phyloP scores from a whole-genome alignment of 2,329 filamentous ascomycete species.

The Westerdykella ornata region DNA sequence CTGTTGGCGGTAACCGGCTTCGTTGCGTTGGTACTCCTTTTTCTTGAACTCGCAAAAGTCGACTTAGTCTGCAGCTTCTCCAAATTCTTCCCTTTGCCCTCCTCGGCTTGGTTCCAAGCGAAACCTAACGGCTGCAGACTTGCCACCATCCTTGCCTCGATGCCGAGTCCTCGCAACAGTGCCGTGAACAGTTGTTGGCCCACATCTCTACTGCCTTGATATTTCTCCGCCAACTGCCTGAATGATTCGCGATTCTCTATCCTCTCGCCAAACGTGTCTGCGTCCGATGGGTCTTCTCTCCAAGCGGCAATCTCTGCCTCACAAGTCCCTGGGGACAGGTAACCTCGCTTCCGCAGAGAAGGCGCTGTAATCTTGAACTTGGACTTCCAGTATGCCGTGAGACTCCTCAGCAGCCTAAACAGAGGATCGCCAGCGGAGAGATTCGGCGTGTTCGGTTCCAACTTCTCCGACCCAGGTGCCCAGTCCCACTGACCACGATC shows the following conservation, averaged over 20 bases:
- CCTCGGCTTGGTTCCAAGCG: conserved; percentile 82
- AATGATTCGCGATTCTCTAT: conserved; percentile 63
- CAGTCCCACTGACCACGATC: conserved; percentile 57
- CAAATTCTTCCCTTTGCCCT: conserved; percentile 52
- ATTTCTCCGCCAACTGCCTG: conserved; percentile 58
- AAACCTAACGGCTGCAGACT: conserved; percentile 84
- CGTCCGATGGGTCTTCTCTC: conserved; percentile 55
- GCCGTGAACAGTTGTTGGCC: conserved; percentile 87
- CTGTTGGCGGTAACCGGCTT: conserved; percentile 4
- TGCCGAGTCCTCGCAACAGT: conserved; percentile 67
- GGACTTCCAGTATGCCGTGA: conserved; percentile 85
- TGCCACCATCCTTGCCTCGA: conserved; percentile 77
- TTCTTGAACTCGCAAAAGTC: conserved; percentile 1
- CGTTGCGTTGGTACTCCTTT: not conserved
- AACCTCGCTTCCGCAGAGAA: conserved; percentile 81
- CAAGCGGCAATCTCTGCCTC: conserved; percentile 68
- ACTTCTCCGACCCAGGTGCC: conserved; percentile 59
- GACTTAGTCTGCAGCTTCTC: conserved; percentile 14
- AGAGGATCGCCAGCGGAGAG: conserved; percentile 79
- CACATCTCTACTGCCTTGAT: conserved; percentile 77
- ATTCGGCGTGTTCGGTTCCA: conserved; percentile 66
- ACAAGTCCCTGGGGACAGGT: conserved; percentile 69
- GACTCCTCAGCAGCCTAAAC: conserved; percentile 63
- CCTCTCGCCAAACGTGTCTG: conserved; percentile 66
- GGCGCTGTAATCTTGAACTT: conserved; percentile 71